Evolutionary conservation across 805 yeast species (phyloP).

Genomic region (Saccharomycopsis oosterbeekiorum): DNA sequence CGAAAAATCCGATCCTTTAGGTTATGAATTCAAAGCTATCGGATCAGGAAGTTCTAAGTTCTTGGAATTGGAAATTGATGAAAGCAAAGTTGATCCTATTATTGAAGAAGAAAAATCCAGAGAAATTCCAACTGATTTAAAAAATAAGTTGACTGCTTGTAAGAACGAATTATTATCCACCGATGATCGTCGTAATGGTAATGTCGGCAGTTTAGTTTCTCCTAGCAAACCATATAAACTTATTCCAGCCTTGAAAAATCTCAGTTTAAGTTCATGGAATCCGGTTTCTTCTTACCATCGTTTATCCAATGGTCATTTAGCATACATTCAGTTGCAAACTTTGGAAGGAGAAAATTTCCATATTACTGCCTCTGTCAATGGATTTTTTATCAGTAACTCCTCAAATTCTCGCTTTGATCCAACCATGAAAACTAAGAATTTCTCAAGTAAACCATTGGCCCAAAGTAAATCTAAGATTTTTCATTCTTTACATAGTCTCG

Average conservation of each 20-base stretch:
- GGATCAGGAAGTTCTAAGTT: conserved; percentile 12
- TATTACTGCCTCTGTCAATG: conserved; percentile 69
- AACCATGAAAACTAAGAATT: conserved; percentile 28
- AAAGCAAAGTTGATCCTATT: conserved; percentile 1
- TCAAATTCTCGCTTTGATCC: conserved; percentile 66
- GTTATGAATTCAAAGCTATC: conserved; percentile 9
- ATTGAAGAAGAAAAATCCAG: conserved; percentile 10
- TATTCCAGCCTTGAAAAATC: conserved; percentile 47
- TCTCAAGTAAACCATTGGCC: conserved; percentile 24
- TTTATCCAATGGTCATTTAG: conserved; percentile 62
- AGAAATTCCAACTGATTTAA: conserved; percentile 16
- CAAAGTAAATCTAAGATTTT: conserved; percentile 25
- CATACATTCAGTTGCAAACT: conserved; percentile 66
- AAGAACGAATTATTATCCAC: conserved; percentile 20
- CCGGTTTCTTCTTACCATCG: conserved; percentile 64
- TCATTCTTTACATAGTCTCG: conserved; percentile 50
- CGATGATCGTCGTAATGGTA: conserved; percentile 16
- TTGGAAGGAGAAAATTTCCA: conserved; percentile 73
- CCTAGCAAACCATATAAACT: conserved; percentile 21
- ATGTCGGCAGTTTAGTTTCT: conserved; percentile 6
- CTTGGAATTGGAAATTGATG: conserved; percentile 3
- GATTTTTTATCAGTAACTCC: conserved; percentile 69
- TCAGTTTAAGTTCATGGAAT: conserved; percentile 68
- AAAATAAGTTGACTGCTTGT: conserved; percentile 23
- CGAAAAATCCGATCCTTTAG: conserved; percentile 35